These are phyloP conservation scores for Gymnopus androsaceus DNA, from an alignment of 1,284 basidiomycete species.

Conservation along the genomic window DNA sequence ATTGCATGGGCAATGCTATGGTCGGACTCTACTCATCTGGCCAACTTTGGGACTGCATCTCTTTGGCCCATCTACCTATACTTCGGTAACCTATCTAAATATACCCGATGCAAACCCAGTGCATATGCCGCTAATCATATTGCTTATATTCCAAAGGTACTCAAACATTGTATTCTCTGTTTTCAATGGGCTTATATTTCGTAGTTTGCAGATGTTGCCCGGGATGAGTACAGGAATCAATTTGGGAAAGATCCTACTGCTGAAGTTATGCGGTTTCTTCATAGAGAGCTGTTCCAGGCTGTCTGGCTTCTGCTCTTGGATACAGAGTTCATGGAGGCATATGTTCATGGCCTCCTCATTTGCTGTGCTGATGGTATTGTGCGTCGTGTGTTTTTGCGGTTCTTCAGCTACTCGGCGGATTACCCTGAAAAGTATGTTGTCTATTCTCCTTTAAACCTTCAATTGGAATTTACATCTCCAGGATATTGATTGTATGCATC, in stretches of 20 bases:
- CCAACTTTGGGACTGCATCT: constrained; percentile 31
- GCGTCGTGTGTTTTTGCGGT: constrained; percentile 25
- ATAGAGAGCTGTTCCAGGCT: constrained; percentile 34
- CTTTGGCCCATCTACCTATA: constrained; percentile 34
- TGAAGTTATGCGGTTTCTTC: constrained; percentile 27
- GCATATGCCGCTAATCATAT: constrained; percentile 24
- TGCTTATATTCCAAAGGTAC: constrained; percentile 10
- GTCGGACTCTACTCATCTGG: constrained; percentile 29
- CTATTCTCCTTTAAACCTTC: background rate
- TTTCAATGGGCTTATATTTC: background rate
- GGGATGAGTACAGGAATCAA: constrained; percentile 23
- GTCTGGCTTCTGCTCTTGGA: constrained; percentile 31
- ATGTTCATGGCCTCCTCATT: constrained; percentile 31
- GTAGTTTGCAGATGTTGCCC: constrained; percentile 24
- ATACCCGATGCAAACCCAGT: constrained; percentile 20
- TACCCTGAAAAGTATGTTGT: constrained; percentile 37
- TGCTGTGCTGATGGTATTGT: constrained; percentile 30
- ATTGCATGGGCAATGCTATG: constrained; percentile 13
- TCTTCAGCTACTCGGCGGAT: constrained; percentile 37
- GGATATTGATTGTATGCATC: constrained; percentile 22
- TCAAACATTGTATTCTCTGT: constrained; percentile 6
- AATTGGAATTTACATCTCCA: constrained; percentile 27
- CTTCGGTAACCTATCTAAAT: constrained; percentile 33
- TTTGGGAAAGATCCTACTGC: constrained; percentile 20
- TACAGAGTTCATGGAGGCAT: constrained; percentile 31